Conservation (phyloP, 768 basidiomycete species). For the Mycena rosella region DNA sequence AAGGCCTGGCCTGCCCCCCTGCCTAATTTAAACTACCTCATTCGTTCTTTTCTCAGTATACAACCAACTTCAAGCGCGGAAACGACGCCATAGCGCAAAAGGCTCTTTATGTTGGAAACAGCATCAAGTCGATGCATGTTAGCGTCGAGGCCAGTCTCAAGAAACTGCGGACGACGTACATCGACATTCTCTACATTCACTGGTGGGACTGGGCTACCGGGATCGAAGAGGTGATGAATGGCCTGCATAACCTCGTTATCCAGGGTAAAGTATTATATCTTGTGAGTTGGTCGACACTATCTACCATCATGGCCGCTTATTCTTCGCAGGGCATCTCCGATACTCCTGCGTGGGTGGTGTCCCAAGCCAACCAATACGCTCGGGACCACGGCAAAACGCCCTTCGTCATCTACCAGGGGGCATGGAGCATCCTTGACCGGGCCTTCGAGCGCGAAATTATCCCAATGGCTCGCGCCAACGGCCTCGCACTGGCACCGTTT, state of each 20-base stretch:
- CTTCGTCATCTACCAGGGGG: conserved; percentile 19
- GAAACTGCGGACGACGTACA: conserved; percentile 60
- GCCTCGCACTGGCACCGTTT: conserved; percentile 20
- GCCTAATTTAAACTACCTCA: not conserved
- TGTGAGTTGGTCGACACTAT: conserved; percentile 37
- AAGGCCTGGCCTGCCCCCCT: conserved; percentile 43
- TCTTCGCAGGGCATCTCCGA: conserved; percentile 15
- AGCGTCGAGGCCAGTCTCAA: conserved; percentile 39
- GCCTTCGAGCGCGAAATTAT: conserved; percentile 27
- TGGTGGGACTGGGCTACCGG: conserved; percentile 67
- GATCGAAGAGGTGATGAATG: conserved; percentile 69
- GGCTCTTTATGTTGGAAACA: conserved; percentile 56
- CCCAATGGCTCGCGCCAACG: conserved; percentile 25
- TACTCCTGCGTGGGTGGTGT: conserved; percentile 22
- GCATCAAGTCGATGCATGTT: conserved; percentile 54
- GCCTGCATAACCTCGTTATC: conserved; percentile 63
- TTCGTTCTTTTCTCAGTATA: conserved; percentile 31
- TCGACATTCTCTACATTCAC: conserved; percentile 62
- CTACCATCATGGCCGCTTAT: not conserved
- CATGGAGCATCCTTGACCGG: conserved; percentile 22
- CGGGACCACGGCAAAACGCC: conserved; percentile 15
- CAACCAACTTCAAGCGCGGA: conserved; percentile 40
- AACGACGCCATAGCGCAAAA: conserved; percentile 29
- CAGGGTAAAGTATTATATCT: conserved; percentile 64
- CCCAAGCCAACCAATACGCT: conserved; percentile 25